A percentile compares a stretch with the other conserved stretches of the same genome.
These are phyloP conservation scores for Cryphonectria carpinicola DNA, from an alignment of 2,329 filamentous ascomycete genomes.

Conservation along the genomic window DNA sequence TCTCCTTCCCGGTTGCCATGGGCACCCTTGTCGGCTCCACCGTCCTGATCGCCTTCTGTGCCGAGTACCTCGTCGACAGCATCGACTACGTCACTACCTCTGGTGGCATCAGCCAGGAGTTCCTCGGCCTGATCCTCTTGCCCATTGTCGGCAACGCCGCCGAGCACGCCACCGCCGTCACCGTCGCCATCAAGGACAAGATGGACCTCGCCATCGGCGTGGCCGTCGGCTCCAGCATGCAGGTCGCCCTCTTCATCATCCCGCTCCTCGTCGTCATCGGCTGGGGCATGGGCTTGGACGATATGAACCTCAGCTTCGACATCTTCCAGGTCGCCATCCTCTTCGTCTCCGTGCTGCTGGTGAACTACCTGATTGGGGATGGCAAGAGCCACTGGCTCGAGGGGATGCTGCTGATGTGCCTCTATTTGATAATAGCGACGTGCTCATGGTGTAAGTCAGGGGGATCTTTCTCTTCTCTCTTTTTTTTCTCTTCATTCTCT, in stretches of 20 bases:
- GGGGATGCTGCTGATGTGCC: slow-evolving; percentile 73
- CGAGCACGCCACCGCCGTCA: slow-evolving; percentile 80
- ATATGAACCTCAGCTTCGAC: slow-evolving; percentile 85
- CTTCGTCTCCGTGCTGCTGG: slow-evolving; percentile 81
- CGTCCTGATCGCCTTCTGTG: slow-evolving; percentile 78
- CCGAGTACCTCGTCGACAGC: slow-evolving; percentile 76
- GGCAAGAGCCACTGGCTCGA: slow-evolving; percentile 85
- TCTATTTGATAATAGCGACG: slow-evolving; percentile 79
- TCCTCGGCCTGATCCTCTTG: slow-evolving; percentile 78
- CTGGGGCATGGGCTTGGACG: slow-evolving; percentile 72
- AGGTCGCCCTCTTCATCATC: slow-evolving; percentile 79
- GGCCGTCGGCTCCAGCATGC: slow-evolving; percentile 78
- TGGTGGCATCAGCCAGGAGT: slow-evolving; percentile 68
- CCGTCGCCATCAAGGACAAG: slow-evolving; percentile 81
- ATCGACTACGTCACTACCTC: slow-evolving; percentile 69
- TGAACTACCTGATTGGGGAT: slow-evolving; percentile 85
- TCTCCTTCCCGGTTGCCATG: slow-evolving; percentile 74
- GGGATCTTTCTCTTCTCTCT: too few relatives aligned
- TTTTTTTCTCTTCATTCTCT: too few relatives aligned
- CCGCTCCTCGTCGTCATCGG: slow-evolving; percentile 77
- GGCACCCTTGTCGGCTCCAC: slow-evolving; percentile 73
- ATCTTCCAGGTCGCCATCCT: slow-evolving; percentile 86
- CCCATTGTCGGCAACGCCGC: slow-evolving; percentile 85
- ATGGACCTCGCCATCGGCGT: slow-evolving; percentile 84
- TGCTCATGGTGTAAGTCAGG: slow-evolving; percentile 60